These are phyloP conservation scores for Colletotrichum echinochloae DNA, from an alignment of 2,329 filamentous ascomycete species.

Conservation along the genomic window DNA sequence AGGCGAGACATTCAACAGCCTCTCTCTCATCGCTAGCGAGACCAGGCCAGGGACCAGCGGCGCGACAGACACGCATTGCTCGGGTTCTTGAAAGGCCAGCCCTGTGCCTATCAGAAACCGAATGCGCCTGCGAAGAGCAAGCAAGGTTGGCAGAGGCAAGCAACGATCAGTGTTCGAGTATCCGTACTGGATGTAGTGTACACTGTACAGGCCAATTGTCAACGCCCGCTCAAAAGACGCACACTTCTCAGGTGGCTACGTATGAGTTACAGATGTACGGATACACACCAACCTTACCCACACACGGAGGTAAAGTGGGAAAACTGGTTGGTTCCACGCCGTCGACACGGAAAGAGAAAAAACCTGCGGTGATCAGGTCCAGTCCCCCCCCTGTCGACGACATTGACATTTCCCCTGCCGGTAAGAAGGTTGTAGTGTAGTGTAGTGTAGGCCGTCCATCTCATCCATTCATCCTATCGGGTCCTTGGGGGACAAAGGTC, in stretches of 20 bases:
- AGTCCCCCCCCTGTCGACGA: constrained; percentile 27
- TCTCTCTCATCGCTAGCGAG: background rate
- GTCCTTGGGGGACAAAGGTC: background rate
- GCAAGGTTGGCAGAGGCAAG: constrained; percentile 4
- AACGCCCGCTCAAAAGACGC: too few relatives aligned
- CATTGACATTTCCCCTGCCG: constrained; percentile 35
- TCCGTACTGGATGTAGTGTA: too few relatives aligned
- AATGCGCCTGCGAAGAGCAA: constrained; percentile 11
- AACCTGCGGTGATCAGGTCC: constrained; percentile 23
- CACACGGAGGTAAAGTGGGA: background rate
- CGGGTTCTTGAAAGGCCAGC: constrained; percentile 10
- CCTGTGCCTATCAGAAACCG: background rate
- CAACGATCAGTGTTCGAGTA: background rate
- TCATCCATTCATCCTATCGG: background rate
- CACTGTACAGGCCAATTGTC: too few relatives aligned
- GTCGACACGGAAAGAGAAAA: constrained; percentile 30
- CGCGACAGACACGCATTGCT: constrained; percentile 9
- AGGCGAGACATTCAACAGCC: constrained; percentile 5
- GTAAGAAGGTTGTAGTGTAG: background rate
- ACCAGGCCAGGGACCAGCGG: constrained; percentile 25
- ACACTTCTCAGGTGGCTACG: too few relatives aligned
- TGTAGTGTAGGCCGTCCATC: constrained; percentile 6
- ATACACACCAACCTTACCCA: too few relatives aligned
- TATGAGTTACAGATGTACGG: too few relatives aligned
- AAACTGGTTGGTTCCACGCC: constrained; percentile 19